A percentile compares a stretch with the other conserved stretches of the same genome.
These are phyloP conservation scores for Saccharomyces pastorianus DNA, from an alignment of 1,139 yeast genomes.

Conservation along the genomic window DNA sequence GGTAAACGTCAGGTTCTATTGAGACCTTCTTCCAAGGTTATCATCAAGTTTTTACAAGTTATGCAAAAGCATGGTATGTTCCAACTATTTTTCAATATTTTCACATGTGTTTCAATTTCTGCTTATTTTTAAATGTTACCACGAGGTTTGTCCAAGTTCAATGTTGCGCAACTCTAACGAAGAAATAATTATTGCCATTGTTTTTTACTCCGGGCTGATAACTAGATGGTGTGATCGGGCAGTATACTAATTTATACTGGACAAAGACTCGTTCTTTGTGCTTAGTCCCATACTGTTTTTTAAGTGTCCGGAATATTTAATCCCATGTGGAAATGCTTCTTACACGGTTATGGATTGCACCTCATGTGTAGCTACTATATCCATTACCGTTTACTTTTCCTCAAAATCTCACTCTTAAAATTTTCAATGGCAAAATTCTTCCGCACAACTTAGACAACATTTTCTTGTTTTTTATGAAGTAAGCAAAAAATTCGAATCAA, in stretches of 20 bases:
- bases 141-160: background rate
- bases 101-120: background rate
- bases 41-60: constrained; percentile 91
- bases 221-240: constrained; percentile 93
- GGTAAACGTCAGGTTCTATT: constrained; percentile 98
- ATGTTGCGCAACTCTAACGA: background rate
- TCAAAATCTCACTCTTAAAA: constrained; percentile 38
- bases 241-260: constrained; percentile 14
- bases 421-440: background rate
- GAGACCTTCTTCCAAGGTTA: constrained; percentile 98
- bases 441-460: background rate
- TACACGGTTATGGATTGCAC: constrained; percentile 51
- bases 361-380: constrained; percentile 7
- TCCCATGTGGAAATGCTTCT: constrained; percentile 56
- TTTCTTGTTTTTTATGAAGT: background rate
- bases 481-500: background rate
- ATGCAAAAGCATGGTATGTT: constrained; percentile 90
- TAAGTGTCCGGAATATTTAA: constrained; percentile 83
- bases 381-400: constrained; percentile 64
- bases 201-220: constrained; percentile 66
- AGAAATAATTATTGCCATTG: background rate
- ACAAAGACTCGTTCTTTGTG: constrained; percentile 3
- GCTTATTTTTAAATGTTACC: background rate
- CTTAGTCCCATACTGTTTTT: constrained; percentile 92
- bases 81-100: background rate